These are phyloP conservation scores for Metarhizium sp. DNA, from an alignment of 2,329 filamentous ascomycete species.

Conservation along the genomic window DNA sequence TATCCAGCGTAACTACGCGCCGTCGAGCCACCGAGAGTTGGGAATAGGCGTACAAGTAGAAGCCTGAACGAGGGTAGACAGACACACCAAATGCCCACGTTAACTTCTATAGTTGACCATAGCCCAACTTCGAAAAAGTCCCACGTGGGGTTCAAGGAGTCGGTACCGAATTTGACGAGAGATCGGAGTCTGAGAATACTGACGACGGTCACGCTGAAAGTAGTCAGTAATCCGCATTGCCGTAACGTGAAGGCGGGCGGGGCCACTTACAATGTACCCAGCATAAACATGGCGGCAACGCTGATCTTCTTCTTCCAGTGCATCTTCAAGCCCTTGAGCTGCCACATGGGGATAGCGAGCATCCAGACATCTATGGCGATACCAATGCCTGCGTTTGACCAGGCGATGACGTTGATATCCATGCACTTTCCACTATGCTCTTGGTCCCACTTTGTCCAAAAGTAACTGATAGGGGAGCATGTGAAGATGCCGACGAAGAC, in stretches of 20 bases:
- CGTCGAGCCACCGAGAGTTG: neutral
- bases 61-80: conserved; percentile 17
- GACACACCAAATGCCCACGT: conserved; percentile 10
- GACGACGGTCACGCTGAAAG: conserved; percentile 13
- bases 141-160: conserved; percentile 15
- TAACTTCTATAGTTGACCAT: conserved; percentile 19
- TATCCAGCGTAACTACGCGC: neutral
- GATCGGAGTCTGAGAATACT: conserved; percentile 14
- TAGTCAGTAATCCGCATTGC: neutral
- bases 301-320: conserved; percentile 28
- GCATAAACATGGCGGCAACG: conserved; percentile 28
- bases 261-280: conserved; percentile 25
- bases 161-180: conserved; percentile 11
- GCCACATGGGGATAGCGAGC: conserved; percentile 27
- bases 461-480: conserved; percentile 26
- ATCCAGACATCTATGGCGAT: conserved; percentile 31
- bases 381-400: conserved; percentile 28
- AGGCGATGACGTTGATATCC: conserved; percentile 25
- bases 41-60: conserved; percentile 10
- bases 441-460: conserved; percentile 31
- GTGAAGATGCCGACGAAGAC: conserved; percentile 22
- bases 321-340: conserved; percentile 20
- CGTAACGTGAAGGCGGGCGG: neutral
- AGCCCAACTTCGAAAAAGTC: conserved; percentile 13
- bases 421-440: conserved; percentile 26